A percentile compares a stretch with the other conserved stretches of the same genome.
These are phyloP conservation scores for Podospora tetraspora DNA, from an alignment of 495 filamentous ascomycete genomes.

Conservation along the genomic window DNA sequence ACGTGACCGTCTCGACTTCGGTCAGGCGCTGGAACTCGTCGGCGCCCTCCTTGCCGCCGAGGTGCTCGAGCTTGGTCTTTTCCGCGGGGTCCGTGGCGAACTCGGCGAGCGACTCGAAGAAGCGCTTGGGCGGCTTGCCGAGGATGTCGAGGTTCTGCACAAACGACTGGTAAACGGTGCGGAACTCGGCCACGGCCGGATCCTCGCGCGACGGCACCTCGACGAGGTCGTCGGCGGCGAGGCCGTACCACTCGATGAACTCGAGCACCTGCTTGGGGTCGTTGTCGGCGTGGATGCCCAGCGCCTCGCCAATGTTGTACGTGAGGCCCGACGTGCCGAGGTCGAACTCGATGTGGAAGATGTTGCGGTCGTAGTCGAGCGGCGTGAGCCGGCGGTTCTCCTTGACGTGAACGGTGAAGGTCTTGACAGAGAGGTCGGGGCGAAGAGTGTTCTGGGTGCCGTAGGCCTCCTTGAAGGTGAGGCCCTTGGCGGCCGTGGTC, in stretches of 20 bases:
- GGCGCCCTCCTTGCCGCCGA: slow-evolving; percentile 80
- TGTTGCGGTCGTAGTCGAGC: slow-evolving; percentile 87
- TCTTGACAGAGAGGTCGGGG: slow-evolving; percentile 81
- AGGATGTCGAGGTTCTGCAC: slow-evolving; percentile 96
- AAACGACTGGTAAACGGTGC: slow-evolving; percentile 89
- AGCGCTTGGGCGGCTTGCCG: slow-evolving; percentile 91
- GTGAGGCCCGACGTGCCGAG: slow-evolving; percentile 82
- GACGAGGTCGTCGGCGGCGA: slow-evolving; percentile 75
- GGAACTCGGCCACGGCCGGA: slow-evolving; percentile 67
- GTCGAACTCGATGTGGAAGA: slow-evolving; percentile 99
- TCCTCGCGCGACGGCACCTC: slow-evolving; percentile 88
- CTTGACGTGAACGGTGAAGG: slow-evolving; percentile 80
- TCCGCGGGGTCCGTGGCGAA: slow-evolving; percentile 79
- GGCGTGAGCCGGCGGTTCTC: slow-evolving; percentile 93
- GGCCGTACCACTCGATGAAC: slow-evolving; percentile 85
- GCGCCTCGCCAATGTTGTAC: slow-evolving; percentile 97
- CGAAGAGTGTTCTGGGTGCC: slow-evolving; percentile 66
- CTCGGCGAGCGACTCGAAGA: slow-evolving; percentile 88
- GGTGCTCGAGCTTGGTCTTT: slow-evolving; percentile 68
- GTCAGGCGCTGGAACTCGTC: slow-evolving; percentile 89
- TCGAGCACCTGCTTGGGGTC: slow-evolving; percentile 68
- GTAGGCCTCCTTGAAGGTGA: slow-evolving; percentile 94
- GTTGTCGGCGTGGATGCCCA: slow-evolving; percentile 94
- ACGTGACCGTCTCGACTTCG: slow-evolving; percentile 91
- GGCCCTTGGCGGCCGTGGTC: slow-evolving; percentile 75